These are phyloP conservation scores for Huntiella bhutanensis DNA, from an alignment of 2,329 filamentous ascomycete genomes.

Conservation along the genomic window DNA sequence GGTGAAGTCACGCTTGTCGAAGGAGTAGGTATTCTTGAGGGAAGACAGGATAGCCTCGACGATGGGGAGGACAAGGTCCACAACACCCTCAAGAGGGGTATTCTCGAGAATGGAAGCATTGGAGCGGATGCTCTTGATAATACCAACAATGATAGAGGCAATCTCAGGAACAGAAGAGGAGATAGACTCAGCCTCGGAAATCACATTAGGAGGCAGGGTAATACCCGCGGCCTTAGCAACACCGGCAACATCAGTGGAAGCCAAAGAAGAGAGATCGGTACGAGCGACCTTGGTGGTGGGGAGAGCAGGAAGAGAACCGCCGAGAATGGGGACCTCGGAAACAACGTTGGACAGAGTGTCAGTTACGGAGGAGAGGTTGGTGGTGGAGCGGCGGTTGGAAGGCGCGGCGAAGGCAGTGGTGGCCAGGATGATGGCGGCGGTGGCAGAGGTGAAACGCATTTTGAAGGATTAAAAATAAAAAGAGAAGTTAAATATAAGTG, in stretches of 20 bases:
- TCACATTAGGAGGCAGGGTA: background rate
- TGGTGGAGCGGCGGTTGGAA: background rate
- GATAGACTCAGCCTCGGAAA: slow-evolving; percentile 2
- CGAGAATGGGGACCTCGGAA: background rate
- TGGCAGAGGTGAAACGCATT: slow-evolving; percentile 9
- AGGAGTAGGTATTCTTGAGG: background rate
- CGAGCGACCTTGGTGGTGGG: background rate
- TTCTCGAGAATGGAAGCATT: background rate
- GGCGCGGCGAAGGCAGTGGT: slow-evolving; percentile 7
- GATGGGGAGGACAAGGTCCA: slow-evolving; percentile 2
- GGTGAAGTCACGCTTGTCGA: background rate
- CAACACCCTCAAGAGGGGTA: slow-evolving; percentile 4
- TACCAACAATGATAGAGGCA: slow-evolving; percentile 3
- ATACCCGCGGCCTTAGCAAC: background rate
- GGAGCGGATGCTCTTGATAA: slow-evolving; percentile 3
- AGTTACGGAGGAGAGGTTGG: background rate
- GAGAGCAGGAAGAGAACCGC: background rate
- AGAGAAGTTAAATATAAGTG: background rate
- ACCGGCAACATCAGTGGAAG: background rate
- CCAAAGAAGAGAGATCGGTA: background rate
- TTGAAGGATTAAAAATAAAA: slow-evolving; percentile 3
- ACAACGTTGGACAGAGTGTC: background rate
- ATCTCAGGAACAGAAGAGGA: background rate
- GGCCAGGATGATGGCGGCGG: slow-evolving; percentile 3
- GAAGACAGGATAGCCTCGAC: slow-evolving; percentile 6